Conservation (phyloP, 768 basidiomycete species). For the Tricholoma flavovirens region DNA sequence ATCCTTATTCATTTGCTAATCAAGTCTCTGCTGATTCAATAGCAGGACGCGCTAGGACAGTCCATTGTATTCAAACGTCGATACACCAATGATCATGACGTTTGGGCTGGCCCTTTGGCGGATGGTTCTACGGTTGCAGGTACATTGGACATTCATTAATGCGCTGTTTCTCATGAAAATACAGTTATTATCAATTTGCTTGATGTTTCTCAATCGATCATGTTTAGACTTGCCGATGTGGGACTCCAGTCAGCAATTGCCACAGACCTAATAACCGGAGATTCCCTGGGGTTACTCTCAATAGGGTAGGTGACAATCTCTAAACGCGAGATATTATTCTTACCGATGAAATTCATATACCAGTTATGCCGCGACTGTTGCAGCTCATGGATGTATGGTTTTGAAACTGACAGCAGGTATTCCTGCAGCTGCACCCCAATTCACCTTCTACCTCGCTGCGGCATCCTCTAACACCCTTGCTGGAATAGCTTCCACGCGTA, state of each 20-base stretch:
- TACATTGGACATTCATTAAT: conserved; percentile 14
- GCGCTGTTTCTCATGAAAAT: neutral
- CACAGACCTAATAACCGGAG: conserved; percentile 34
- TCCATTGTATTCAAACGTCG: conserved; percentile 41
- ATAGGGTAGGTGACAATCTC: conserved; percentile 25
- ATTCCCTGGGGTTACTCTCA: conserved; percentile 29
- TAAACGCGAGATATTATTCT: neutral
- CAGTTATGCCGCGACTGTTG: conserved; percentile 32
- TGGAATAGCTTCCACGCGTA: conserved; percentile 30
- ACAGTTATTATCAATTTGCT: conserved; percentile 44
- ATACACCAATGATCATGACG: conserved; percentile 44
- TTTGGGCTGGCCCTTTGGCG: conserved; percentile 42
- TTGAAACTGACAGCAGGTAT: conserved; percentile 31
- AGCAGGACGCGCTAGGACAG: conserved; percentile 44
- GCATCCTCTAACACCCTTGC: conserved; percentile 28
- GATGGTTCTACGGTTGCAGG: conserved; percentile 43
- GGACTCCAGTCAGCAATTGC: conserved; percentile 36
- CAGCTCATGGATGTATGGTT: conserved; percentile 30
- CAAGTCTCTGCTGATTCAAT: neutral
- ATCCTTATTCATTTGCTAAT: too few species aligned
- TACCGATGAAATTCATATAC: neutral
- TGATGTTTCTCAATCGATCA: conserved; percentile 30
- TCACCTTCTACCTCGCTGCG: conserved; percentile 31
- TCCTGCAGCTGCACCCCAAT: conserved; percentile 19
- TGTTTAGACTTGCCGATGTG: conserved; percentile 37